These are phyloP conservation scores for Gentiana straminea DNA, from an alignment of 257 asterid genomes.

Conservation along the genomic window DNA sequence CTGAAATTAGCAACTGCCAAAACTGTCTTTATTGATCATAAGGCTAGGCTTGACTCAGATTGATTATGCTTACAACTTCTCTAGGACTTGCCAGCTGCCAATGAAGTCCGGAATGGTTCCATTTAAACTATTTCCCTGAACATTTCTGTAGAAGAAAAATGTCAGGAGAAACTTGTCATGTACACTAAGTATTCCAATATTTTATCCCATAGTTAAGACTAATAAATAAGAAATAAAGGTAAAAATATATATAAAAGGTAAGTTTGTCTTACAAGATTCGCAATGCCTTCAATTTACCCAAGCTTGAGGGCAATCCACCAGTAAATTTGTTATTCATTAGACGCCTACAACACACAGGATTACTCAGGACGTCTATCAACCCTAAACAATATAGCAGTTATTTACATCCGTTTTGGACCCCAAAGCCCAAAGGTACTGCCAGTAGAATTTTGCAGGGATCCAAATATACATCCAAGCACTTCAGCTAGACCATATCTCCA, in stretches of 20 bases:
- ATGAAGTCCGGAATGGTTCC: conserved; percentile 6
- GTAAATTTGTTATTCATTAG: background rate
- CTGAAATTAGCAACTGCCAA: background rate
- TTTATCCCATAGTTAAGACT: background rate
- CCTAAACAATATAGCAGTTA: too few species aligned
- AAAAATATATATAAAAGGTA: background rate
- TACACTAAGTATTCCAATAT: background rate
- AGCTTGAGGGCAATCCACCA: conserved; percentile 12
- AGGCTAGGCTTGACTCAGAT: background rate
- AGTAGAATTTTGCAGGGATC: background rate
- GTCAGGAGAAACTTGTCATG: too few species aligned
- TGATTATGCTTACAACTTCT: background rate
- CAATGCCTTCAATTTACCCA: background rate
- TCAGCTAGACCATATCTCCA: too few species aligned
- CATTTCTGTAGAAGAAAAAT: background rate
- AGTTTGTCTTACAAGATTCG: background rate
- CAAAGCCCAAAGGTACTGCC: too few species aligned
- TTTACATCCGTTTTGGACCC: too few species aligned
- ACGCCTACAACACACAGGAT: conserved; percentile 6
- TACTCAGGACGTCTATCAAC: background rate
- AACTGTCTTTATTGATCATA: background rate
- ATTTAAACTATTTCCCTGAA: conserved; percentile 8
- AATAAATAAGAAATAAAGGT: background rate
- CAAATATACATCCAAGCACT: background rate
- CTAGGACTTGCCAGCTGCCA: background rate